Evolutionary conservation across 2,329 filamentous ascomycete species (phyloP).

Genomic region (Fusarium graminum): DNA sequence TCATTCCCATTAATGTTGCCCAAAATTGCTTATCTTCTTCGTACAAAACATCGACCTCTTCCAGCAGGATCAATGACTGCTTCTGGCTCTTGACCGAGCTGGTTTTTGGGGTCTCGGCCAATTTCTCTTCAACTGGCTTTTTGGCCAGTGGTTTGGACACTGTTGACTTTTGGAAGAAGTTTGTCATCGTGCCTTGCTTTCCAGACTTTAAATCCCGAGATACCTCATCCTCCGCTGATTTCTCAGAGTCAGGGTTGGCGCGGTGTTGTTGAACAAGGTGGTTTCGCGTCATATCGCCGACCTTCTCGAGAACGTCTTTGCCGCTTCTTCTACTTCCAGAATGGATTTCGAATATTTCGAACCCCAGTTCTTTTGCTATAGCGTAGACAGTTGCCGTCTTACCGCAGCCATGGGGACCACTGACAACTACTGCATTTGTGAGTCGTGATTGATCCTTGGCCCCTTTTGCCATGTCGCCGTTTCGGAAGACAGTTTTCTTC

Average conservation of each 20-base stretch:
- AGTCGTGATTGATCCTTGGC: slow-evolving; percentile 63
- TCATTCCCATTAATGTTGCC: slow-evolving; percentile 81
- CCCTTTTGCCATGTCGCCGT: slow-evolving; percentile 54
- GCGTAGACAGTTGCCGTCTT: slow-evolving; percentile 95
- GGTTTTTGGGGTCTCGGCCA: slow-evolving; percentile 51
- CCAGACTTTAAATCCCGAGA: slow-evolving; percentile 71
- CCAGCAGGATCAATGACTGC: slow-evolving; percentile 92
- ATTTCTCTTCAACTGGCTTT: slow-evolving; percentile 43
- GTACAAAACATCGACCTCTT: slow-evolving; percentile 94
- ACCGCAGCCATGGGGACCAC: slow-evolving; percentile 88
- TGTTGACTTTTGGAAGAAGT: slow-evolving; percentile 77
- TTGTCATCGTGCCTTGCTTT: slow-evolving; percentile 82
- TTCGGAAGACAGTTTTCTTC: slow-evolving; percentile 69
- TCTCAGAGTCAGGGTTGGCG: slow-evolving; percentile 49
- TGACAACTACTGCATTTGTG: slow-evolving; percentile 86
- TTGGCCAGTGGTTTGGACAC: slow-evolving; percentile 49
- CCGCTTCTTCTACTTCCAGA: slow-evolving; percentile 84
- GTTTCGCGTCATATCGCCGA: slow-evolving; percentile 97
- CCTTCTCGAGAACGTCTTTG: slow-evolving; percentile 89
- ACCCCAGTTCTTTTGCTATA: slow-evolving; percentile 89
- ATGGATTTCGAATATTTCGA: slow-evolving; percentile 96
- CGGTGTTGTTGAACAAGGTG: slow-evolving; percentile 78
- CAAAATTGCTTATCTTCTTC: slow-evolving; percentile 98
- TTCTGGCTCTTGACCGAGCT: slow-evolving; percentile 72
- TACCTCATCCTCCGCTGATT: slow-evolving; percentile 50